A percentile compares a stretch with the other conserved stretches of the same genome.
Conservation (phyloP, 176 grass and related monocot species). For the Hsuehochloa calcarea region DNA sequence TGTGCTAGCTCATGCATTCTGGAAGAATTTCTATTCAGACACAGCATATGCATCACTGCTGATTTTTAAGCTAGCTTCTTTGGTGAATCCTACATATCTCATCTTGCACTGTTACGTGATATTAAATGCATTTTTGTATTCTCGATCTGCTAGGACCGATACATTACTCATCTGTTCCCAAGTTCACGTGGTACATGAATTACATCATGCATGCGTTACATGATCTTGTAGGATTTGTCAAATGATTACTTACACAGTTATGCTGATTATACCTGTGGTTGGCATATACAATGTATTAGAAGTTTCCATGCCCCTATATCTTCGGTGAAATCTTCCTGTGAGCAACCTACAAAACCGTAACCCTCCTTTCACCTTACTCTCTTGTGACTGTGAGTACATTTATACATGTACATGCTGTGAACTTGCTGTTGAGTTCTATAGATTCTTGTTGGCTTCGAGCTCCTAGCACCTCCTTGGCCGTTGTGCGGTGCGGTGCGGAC, state of each 20-base stretch:
- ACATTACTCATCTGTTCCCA: not conserved
- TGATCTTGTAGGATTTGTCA: not conserved
- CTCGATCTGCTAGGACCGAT: too few relatives aligned
- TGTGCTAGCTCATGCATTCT: not conserved
- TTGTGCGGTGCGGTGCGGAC: not conserved
- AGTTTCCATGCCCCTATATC: constrained; percentile 31
- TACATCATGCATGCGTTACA: not conserved
- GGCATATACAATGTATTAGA: not conserved
- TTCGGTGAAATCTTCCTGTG: constrained; percentile 58
- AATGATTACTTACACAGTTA: not conserved
- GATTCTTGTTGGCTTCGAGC: not conserved
- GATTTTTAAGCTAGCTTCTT: not conserved
- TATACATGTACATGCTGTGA: constrained; percentile 23
- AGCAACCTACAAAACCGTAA: constrained; percentile 66
- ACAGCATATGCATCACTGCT: not conserved
- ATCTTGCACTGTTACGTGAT: not conserved
- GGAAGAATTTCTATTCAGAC: not conserved
- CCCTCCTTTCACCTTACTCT: constrained; percentile 69
- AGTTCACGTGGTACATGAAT: not conserved
- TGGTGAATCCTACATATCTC: not conserved
- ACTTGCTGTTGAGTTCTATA: not conserved
- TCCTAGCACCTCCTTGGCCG: not conserved
- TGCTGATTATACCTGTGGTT: not conserved
- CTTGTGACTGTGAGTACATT: constrained; percentile 45
- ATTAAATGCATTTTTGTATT: not conserved